Percentiles rank a stretch among this genome's conserved stretches.
Conservation (phyloP, 1,284 basidiomycete species). For the Fomitiporia mediterranea region DNA sequence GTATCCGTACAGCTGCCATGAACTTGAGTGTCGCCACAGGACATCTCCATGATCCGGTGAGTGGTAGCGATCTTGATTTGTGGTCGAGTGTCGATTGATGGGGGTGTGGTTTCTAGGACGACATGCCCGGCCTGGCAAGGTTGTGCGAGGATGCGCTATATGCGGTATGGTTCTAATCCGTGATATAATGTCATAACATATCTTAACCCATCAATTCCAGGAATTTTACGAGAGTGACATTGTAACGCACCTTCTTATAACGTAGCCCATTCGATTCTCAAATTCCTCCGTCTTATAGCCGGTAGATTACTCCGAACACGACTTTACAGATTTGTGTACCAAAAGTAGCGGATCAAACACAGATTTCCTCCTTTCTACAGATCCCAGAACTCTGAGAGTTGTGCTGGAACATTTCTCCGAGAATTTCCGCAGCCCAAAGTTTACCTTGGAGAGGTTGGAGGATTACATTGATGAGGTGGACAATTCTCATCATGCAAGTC, state of each 20-base stretch:
- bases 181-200: too few species aligned
- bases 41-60: conserved; percentile 88
- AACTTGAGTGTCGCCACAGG: conserved; percentile 92
- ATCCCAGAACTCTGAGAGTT: conserved; percentile 73
- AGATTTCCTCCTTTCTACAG: conserved; percentile 90
- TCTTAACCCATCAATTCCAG: too few species aligned
- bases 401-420: conserved; percentile 90
- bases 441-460: conserved; percentile 87
- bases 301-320: conserved; percentile 94
- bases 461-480: conserved; percentile 97
- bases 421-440: conserved; percentile 94
- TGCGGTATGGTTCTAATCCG: conserved; percentile 56
- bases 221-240: too few species aligned
- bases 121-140: conserved; percentile 86
- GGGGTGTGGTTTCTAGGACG: conserved; percentile 44
- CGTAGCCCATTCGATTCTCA: conserved; percentile 29
- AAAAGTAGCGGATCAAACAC: conserved; percentile 88
- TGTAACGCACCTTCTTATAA: not conserved
- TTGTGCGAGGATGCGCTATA: conserved; percentile 96
- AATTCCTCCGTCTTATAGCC: conserved; percentile 48
- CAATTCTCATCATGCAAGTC: conserved; percentile 98
- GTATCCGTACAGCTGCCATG: conserved; percentile 92
- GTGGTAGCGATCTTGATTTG: not conserved
- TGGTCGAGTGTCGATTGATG: not conserved
- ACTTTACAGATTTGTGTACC: too few species aligned